These are phyloP conservation scores for Claviceps paspali DNA, from an alignment of 2,329 filamentous ascomycete genomes.

Conservation along the genomic window DNA sequence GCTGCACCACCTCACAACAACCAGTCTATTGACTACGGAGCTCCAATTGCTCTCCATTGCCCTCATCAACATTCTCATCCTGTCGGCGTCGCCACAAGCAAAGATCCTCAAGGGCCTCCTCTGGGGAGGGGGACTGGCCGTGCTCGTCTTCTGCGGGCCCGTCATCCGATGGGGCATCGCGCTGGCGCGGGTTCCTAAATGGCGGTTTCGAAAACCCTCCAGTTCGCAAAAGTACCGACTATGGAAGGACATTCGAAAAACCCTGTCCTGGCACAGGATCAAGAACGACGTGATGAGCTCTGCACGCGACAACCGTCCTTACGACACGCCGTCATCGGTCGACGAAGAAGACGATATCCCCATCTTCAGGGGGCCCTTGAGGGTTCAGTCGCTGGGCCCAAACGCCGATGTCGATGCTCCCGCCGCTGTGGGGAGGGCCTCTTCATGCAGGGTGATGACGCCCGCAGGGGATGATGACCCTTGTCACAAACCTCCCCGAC, in stretches of 20 bases:
- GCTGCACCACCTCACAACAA: constrained; percentile 69
- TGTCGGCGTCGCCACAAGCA: constrained; percentile 67
- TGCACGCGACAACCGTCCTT: constrained; percentile 16
- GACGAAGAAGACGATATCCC: constrained; percentile 15
- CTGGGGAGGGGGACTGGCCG: constrained; percentile 65
- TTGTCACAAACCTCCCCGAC: constrained; percentile 18
- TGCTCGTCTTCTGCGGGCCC: constrained; percentile 58
- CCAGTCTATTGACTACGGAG: constrained; percentile 75
- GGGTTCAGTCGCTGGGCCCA: constrained; percentile 17
- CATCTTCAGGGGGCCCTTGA: constrained; percentile 9
- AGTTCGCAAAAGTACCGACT: constrained; percentile 19
- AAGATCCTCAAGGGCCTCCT: constrained; percentile 73
- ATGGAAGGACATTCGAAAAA: constrained; percentile 25
- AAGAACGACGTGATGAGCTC: constrained; percentile 22
- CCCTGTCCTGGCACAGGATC: constrained; percentile 31
- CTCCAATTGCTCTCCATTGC: constrained; percentile 72
- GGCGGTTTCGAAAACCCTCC: constrained; percentile 58
- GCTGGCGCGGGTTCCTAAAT: constrained; percentile 76
- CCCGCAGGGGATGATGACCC: neutral
- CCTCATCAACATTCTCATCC: constrained; percentile 65
- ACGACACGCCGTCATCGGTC: constrained; percentile 17
- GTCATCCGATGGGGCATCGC: constrained; percentile 73
- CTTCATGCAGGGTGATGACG: neutral
- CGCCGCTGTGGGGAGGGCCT: neutral
- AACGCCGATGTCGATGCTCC: constrained; percentile 3